Evolutionary conservation across 306 rosid genomes (phyloP), one percentile per base, ranked within the genome.

Genomic region (Argentina anserina): DNA sequence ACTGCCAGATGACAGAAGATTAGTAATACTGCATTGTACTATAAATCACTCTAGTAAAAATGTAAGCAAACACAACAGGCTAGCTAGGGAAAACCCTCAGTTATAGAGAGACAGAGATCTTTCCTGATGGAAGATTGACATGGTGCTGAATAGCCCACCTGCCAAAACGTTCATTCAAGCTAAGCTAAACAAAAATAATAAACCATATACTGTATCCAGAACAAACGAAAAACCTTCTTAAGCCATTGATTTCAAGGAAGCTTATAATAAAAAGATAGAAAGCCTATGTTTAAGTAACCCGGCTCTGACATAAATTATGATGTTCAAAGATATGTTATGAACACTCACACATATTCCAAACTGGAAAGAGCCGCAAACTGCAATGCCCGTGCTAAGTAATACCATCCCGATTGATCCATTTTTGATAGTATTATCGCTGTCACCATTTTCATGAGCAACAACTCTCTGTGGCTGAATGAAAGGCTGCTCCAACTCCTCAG

Each of bases 271-370:
- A 49, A 37, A 29, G 18, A 23, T 23, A 33, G 15, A 34, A 4
- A 13, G 13, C 49, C 28, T 50, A 50, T 50, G 5, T 50, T n/a
- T 12, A 50, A 50, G 58, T 1, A 47, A 47, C 53, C 7, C 3
- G 8, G 21, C 41, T 34, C 31, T 33, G 59, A 29, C 41, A 43
- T 3, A 42, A 53, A 25, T n/a, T n/a, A n/a, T 9, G 1, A 9
- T 31, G 39, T 45, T 23, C 8, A 13, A 33, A 26, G 9, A 13
- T 15, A 71, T 33, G 28, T 6, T 25, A 64, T 45, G 28, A 18
- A 15, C 74, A 82, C 93, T 80, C 75, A 92, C 92, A 75, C 94
- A 90, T 42, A 88, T 85, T 85, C 98, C 98, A 75, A 92, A 92
- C 28, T 87, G 82, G 55, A 88, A 90, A 25, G 98, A 92, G 43